A percentile compares a stretch with the other conserved stretches of the same genome.
Conservation (phyloP, 176 grass and related monocot genomes). For the Juncus effusus region DNA sequence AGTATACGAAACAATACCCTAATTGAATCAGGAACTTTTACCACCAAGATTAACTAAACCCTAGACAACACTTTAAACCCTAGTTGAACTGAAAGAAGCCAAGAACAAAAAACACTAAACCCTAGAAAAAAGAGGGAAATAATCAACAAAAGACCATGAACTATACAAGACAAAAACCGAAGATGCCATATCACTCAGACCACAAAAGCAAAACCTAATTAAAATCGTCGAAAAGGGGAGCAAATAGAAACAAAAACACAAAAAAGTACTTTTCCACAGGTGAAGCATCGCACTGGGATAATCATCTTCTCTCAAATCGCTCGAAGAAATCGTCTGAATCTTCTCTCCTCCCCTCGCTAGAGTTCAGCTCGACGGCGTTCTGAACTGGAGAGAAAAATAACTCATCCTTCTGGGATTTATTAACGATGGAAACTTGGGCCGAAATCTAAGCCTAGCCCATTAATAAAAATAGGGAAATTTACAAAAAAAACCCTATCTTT, state of each 20-base stretch:
- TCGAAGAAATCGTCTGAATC: neutral
- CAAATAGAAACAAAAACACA: neutral
- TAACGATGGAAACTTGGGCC: no score
- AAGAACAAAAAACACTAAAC: neutral
- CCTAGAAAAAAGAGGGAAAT: neutral
- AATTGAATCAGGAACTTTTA: neutral
- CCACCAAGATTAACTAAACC: neutral
- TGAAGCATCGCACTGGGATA: constrained; percentile 95
- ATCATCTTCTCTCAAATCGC: constrained; percentile 58
- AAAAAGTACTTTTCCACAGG: constrained; percentile 63
- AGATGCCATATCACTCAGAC: neutral
- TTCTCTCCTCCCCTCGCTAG: no score
- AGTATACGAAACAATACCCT: neutral
- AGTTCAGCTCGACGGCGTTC: no score
- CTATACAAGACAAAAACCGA: constrained; percentile 4
- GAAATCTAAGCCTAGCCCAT: no score
- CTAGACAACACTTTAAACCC: no score
- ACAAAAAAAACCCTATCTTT: no score
- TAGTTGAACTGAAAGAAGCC: neutral
- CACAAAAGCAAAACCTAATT: neutral
- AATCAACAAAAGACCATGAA: neutral
- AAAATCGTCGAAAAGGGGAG: neutral
- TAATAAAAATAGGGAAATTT: no score
- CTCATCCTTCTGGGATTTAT: no score
- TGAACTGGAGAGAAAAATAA: no score